These are phyloP conservation scores for Pochonia chlamydosporia DNA, from an alignment of 2,329 filamentous ascomycete species.

Conservation along the genomic window DNA sequence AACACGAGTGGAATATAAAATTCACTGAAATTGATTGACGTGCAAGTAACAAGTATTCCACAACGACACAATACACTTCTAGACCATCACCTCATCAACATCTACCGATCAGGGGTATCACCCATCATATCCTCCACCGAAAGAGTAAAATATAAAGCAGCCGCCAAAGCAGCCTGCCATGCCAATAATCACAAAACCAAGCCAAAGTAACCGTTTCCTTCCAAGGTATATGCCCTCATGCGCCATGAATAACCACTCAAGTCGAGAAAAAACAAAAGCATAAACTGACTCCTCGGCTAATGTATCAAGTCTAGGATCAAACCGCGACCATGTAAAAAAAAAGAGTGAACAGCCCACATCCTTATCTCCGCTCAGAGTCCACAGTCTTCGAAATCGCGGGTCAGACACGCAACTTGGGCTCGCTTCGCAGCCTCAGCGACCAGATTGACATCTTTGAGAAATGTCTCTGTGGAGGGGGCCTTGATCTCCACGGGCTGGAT, in stretches of 20 bases:
- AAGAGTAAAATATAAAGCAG: no score
- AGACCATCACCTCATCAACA: no score
- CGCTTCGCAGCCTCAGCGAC: constrained; percentile 90
- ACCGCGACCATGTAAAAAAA: not conserved
- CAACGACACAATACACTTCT: no score
- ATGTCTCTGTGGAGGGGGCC: constrained; percentile 45
- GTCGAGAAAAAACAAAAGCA: not conserved
- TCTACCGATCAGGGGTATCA: no score
- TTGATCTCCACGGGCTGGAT: constrained; percentile 24
- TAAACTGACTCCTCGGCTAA: not conserved
- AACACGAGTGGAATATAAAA: no score
- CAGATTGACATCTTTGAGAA: constrained; percentile 76
- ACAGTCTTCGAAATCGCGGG: constrained; percentile 77
- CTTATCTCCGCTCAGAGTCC: constrained; percentile 38
- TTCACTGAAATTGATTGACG: no score
- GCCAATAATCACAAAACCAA: not conserved
- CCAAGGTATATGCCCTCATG: no score
- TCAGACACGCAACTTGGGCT: constrained; percentile 83
- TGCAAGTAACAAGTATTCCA: no score
- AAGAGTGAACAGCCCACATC: not conserved
- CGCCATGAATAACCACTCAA: not conserved
- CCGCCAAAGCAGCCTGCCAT: no score
- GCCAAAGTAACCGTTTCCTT: no score
- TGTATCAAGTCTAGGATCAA: not conserved
- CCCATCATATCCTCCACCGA: no score